Evolutionary conservation across 371 early-diverging fungal species (phyloP).

Genomic region (Syncephalastrum monosporum): DNA sequence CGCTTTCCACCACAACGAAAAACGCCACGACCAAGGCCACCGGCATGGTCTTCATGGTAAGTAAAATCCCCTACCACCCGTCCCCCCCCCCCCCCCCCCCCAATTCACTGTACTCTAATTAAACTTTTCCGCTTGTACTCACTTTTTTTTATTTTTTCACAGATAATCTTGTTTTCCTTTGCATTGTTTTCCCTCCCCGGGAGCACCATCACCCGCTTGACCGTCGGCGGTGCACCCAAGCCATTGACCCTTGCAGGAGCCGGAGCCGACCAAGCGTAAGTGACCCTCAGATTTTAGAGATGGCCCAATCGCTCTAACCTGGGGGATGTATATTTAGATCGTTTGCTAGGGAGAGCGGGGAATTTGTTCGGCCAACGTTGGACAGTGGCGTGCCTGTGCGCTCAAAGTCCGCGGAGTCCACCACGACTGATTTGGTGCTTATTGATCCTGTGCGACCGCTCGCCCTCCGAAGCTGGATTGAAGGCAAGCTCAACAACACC

Average conservation of each 20-base stretch:
- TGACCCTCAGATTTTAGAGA: too few species aligned
- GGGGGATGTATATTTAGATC: background rate
- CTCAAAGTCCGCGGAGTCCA: conserved; percentile 1
- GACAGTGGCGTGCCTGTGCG: conserved; percentile 7
- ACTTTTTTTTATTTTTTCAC: conserved; percentile 1
- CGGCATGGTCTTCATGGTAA: conserved; percentile 74
- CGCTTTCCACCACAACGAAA: conserved; percentile 15
- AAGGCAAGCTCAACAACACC: conserved; percentile 20
- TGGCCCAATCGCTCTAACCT: too few species aligned
- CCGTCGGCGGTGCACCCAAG: conserved; percentile 47
- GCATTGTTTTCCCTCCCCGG: conserved; percentile 60
- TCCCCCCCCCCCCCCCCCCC: too few species aligned
- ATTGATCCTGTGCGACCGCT: conserved; percentile 40
- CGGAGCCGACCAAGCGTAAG: background rate
- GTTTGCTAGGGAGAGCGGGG: background rate
- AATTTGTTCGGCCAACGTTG: conserved; percentile 2
- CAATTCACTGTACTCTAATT: background rate
- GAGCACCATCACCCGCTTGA: conserved; percentile 41
- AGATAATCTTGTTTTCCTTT: conserved; percentile 67
- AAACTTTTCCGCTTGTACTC: background rate
- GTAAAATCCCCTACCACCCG: background rate
- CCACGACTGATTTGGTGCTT: conserved; percentile 33
- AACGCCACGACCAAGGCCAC: conserved; percentile 43
- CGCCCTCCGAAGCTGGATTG: conserved; percentile 37
- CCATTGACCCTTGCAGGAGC: conserved; percentile 23